phyloP scores from a whole-genome alignment of 2,329 filamentous ascomycete genomes.

The Clonostachys sp. region DNA sequence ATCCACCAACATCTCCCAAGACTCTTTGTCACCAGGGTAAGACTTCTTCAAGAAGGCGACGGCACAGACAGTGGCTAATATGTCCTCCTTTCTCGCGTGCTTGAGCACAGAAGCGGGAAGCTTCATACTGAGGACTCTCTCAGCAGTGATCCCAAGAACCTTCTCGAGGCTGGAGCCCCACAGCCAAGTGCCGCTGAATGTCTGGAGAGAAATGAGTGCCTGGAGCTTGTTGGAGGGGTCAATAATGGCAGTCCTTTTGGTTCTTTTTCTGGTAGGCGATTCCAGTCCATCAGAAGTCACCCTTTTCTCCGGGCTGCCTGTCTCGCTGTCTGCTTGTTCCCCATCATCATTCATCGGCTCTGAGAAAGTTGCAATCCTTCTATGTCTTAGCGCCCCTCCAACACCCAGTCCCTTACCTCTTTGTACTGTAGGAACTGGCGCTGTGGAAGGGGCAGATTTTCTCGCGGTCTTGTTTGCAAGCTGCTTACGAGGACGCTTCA shows the following conservation, averaged over 20 bases:
- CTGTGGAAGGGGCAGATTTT: conserved; percentile 92
- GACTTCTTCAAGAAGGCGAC: conserved; percentile 35
- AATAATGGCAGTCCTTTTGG: not conserved
- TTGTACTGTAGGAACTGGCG: no score
- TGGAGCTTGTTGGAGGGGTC: conserved; percentile 7
- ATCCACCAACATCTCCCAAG: conserved; percentile 61
- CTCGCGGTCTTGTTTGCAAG: conserved; percentile 96
- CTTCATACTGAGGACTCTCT: no score
- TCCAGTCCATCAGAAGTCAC: no score
- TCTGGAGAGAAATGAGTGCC: conserved; percentile 47
- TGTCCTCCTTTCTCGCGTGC: not conserved
- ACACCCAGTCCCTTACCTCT: no score
- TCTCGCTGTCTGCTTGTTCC: no score
- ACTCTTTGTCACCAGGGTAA: conserved; percentile 38
- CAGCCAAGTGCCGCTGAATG: conserved; percentile 21
- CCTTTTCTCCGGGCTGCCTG: no score
- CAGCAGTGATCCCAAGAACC: conserved; percentile 14
- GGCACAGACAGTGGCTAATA: conserved; percentile 20
- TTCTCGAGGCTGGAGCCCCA: conserved; percentile 18
- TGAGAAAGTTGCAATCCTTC: no score
- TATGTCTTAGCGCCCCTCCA: no score
- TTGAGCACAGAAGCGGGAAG: no score
- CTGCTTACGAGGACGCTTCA: conserved; percentile 70
- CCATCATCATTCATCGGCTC: no score
- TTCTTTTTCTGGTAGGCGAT: no score